Percentiles rank a stretch among this genome's conserved stretches.
These are phyloP conservation scores for Pythium pectinolyticum DNA, from an alignment of 352 stramenopile genomes.

Conservation along the genomic window DNA sequence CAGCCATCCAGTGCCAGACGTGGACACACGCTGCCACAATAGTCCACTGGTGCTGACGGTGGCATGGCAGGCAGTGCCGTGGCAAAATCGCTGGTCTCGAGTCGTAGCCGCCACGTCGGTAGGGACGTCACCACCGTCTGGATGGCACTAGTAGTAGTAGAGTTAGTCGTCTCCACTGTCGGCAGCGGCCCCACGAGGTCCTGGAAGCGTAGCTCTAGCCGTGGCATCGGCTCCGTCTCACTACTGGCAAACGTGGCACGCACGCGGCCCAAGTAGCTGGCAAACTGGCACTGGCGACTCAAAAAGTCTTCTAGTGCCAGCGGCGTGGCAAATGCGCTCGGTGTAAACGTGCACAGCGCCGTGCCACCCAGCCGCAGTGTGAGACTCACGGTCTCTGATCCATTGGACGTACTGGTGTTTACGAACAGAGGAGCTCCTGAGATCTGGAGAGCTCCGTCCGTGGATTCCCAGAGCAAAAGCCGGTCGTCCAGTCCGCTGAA, in stretches of 20 bases:
- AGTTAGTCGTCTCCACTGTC: slow-evolving; percentile 32
- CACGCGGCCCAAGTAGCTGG: slow-evolving; percentile 50
- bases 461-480: slow-evolving; percentile 50
- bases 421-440: neutral
- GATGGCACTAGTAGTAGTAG: neutral
- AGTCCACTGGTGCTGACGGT: neutral
- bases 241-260: slow-evolving; percentile 27
- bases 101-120: slow-evolving; percentile 34
- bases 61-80: slow-evolving; percentile 27
- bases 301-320: slow-evolving; percentile 37
- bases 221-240: slow-evolving; percentile 7
- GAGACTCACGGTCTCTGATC: slow-evolving; percentile 13
- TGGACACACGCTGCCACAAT: slow-evolving; percentile 30
- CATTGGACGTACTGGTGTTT: neutral
- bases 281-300: slow-evolving; percentile 37
- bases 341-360: slow-evolving; percentile 43
- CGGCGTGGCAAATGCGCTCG: slow-evolving; percentile 26
- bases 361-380: slow-evolving; percentile 35
- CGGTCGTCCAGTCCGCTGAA: slow-evolving; percentile 29
- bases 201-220: slow-evolving; percentile 45
- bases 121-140: slow-evolving; percentile 19
- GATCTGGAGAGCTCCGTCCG: slow-evolving; percentile 22
- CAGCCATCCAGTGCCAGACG: slow-evolving; percentile 45
- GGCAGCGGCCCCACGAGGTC: slow-evolving; percentile 52
- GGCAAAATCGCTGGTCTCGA: slow-evolving; percentile 33